Conservation (phyloP, 306 rosid genomes). For the Hippophae gyantsensis region DNA sequence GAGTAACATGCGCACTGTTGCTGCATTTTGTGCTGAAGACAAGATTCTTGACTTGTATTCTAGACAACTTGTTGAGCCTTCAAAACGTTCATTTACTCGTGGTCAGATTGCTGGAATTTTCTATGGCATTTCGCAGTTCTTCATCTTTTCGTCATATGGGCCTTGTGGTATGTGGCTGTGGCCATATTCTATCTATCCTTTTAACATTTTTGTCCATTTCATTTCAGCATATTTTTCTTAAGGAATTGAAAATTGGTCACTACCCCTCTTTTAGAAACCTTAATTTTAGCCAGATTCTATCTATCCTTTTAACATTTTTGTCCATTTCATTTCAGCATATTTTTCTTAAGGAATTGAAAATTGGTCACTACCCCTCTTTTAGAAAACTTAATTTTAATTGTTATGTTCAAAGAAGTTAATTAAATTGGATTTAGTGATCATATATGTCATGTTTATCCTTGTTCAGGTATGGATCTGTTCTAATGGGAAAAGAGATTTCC, state of each 20-base stretch:
- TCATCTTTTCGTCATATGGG: conserved; percentile 92
- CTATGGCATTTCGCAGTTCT: conserved; percentile 84
- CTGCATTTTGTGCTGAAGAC: conserved; percentile 90
- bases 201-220: not conserved
- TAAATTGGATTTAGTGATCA: not conserved
- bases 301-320: not conserved
- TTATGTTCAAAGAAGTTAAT: conserved; percentile 1
- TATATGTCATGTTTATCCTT: not conserved
- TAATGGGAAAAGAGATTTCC: conserved; percentile 82
- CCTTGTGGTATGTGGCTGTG: conserved; percentile 61
- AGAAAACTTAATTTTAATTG: not conserved
- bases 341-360: not conserved
- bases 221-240: too few relatives aligned
- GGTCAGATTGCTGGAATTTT: conserved; percentile 92
- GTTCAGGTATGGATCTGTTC: conserved; percentile 86
- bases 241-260: not conserved
- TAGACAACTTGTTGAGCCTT: conserved; percentile 71
- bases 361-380: not conserved
- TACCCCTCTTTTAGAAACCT: not conserved
- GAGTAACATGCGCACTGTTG: conserved; percentile 83
- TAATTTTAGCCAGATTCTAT: not conserved
- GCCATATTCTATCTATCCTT: conserved; percentile 3
- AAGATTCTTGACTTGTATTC: conserved; percentile 69
- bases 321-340: too few relatives aligned
- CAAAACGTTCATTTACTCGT: conserved; percentile 58